phyloP scores from a whole-genome alignment of 2,329 filamentous ascomycete species.

The Magnaporthiopsis rhizophila region DNA sequence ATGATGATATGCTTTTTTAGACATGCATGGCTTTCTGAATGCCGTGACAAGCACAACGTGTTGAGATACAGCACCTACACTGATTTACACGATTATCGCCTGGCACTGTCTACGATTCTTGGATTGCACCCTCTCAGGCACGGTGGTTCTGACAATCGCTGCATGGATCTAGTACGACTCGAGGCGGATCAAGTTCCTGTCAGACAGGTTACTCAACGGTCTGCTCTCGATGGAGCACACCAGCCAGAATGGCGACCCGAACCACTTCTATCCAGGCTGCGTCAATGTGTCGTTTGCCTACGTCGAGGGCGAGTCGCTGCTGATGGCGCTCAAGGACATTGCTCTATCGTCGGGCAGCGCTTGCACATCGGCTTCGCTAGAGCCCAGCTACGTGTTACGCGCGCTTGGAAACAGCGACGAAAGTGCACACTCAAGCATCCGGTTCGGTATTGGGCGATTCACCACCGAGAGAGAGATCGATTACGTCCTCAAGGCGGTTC shows the following conservation, averaged over 20 bases:
- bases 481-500: slow-evolving; percentile 91
- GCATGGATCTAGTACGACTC: slow-evolving; percentile 70
- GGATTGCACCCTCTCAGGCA: slow-evolving; percentile 7
- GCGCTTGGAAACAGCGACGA: slow-evolving; percentile 95
- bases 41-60: slow-evolving; percentile 48
- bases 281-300: slow-evolving; percentile 99
- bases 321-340: slow-evolving; percentile 98
- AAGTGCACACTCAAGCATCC: slow-evolving; percentile 94
- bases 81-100: slow-evolving; percentile 30
- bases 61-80: slow-evolving; percentile 60
- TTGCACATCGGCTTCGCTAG: slow-evolving; percentile 92
- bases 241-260: slow-evolving; percentile 74
- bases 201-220: slow-evolving; percentile 73
- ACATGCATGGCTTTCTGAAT: slow-evolving; percentile 91
- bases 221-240: slow-evolving; percentile 89
- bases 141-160: background rate
- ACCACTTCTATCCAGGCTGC: slow-evolving; percentile 86
- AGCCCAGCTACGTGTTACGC: slow-evolving; percentile 91
- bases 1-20: slow-evolving; percentile 71
- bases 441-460: slow-evolving; percentile 95
- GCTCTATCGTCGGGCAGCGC: slow-evolving; percentile 93
- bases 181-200: slow-evolving; percentile 74
- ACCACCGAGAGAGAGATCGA: slow-evolving; percentile 94
- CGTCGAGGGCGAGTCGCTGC: slow-evolving; percentile 91
- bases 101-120: background rate